phyloP scores from a whole-genome alignment of 2,329 filamentous ascomycete species.

The Ceratocystiopsis minuta region DNA sequence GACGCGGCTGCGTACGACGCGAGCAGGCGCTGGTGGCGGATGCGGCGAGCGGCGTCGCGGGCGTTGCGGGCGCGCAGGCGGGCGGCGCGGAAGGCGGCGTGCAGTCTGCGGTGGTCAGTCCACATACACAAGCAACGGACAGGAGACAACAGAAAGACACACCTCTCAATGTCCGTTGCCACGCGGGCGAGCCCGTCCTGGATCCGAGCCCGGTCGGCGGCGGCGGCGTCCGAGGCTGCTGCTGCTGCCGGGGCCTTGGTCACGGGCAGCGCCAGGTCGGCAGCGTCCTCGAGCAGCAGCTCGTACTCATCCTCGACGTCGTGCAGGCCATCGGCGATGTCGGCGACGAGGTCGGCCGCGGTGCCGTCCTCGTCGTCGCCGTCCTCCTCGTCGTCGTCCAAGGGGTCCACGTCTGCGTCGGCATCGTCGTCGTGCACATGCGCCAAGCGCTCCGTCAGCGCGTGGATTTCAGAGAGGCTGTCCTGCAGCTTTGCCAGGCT shows the following conservation, averaged over 20 bases:
- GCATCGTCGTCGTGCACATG: conserved; percentile 21
- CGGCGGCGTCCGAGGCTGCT: no score
- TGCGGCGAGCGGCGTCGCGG: conserved; percentile 53
- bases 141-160: no score
- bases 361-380: conserved; percentile 31
- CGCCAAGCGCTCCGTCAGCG: conserved; percentile 41
- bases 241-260: background rate
- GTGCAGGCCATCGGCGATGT: conserved; percentile 64
- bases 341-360: conserved; percentile 55
- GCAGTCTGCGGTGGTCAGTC: conserved; percentile 8
- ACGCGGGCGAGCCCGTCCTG: no score
- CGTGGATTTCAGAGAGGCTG: conserved; percentile 37
- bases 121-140: no score
- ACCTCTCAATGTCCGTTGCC: no score
- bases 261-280: conserved; percentile 39
- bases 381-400: conserved; percentile 27
- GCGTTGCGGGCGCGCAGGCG: conserved; percentile 63
- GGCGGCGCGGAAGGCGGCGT: conserved; percentile 61
- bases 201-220: no score
- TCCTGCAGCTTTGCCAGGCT: conserved; percentile 41
- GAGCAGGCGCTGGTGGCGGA: conserved; percentile 61
- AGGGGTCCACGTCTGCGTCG: conserved; percentile 7
- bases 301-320: conserved; percentile 73
- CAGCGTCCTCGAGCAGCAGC: conserved; percentile 57
- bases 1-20: conserved; percentile 31